These are phyloP conservation scores for Aspergillus fructus DNA, from an alignment of 2,329 filamentous ascomycete genomes.

Conservation along the genomic window DNA sequence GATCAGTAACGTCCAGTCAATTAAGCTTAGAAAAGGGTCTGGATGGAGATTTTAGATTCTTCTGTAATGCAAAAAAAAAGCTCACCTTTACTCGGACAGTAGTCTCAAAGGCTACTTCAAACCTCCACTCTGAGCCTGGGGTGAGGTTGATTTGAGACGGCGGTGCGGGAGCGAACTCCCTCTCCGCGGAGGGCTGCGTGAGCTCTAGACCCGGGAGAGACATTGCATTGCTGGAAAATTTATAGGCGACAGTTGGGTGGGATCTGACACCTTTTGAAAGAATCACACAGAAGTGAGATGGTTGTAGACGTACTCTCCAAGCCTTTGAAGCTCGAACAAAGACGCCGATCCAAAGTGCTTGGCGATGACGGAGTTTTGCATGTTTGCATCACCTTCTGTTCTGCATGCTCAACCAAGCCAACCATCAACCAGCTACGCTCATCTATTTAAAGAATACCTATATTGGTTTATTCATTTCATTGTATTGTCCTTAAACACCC, in stretches of 20 bases:
- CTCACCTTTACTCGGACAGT: constrained; percentile 55
- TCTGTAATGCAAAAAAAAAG: background rate
- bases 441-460: background rate
- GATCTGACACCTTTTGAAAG: background rate
- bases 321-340: background rate
- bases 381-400: constrained; percentile 18
- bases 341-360: background rate
- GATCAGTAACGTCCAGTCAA: constrained; percentile 5
- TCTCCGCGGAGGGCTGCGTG: constrained; percentile 59
- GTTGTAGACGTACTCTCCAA: background rate
- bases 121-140: constrained; percentile 74
- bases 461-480: background rate
- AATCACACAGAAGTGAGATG: background rate
- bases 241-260: background rate
- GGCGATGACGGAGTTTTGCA: constrained; percentile 22
- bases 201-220: constrained; percentile 74
- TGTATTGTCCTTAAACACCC: constrained; percentile 11
- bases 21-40: background rate
- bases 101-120: constrained; percentile 63
- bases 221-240: constrained; percentile 48
- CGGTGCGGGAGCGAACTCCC: constrained; percentile 36
- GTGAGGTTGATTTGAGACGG: constrained; percentile 55
- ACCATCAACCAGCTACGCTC: background rate
- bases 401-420: background rate
- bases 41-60: background rate